phyloP scores from a whole-genome alignment of 139 green algal species.

The Micractinium sp. region DNA sequence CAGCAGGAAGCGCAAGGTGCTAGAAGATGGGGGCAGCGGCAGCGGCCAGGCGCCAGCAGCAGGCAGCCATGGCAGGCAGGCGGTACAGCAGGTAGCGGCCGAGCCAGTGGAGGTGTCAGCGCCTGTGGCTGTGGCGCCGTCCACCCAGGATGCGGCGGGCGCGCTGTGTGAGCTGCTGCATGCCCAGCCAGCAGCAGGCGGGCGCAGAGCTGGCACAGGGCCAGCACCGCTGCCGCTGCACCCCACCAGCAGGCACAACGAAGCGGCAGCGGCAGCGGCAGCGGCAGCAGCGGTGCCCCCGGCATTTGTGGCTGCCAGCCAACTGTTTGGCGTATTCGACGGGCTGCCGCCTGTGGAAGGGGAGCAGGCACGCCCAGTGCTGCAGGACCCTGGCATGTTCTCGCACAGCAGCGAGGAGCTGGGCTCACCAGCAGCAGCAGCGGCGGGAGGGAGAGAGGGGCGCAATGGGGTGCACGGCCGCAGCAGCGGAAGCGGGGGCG shows the following conservation, averaged over 20 bases:
- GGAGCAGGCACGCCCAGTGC: not conserved
- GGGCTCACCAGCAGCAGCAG: not conserved
- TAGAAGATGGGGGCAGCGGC: not conserved
- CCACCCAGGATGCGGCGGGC: constrained; percentile 21
- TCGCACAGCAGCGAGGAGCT: not conserved
- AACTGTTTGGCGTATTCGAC: not conserved
- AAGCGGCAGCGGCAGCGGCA: not conserved
- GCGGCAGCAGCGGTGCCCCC: not conserved
- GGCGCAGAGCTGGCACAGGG: not conserved
- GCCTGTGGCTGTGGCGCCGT: not conserved
- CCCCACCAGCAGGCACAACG: not conserved
- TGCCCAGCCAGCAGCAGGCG: not conserved
- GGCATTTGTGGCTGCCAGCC: constrained; percentile 13
- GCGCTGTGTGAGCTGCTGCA: constrained; percentile 5
- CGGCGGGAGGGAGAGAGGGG: not conserved
- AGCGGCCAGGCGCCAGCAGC: not conserved
- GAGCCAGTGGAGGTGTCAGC: not conserved
- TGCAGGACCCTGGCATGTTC: constrained; percentile 7
- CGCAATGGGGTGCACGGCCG: no score
- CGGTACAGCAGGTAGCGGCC: not conserved
- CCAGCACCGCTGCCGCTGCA: not conserved
- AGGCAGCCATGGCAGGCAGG: not conserved
- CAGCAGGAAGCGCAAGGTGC: constrained; percentile 1
- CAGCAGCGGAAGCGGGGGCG: no score
- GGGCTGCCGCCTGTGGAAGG: not conserved